Evolutionary conservation across 495 filamentous ascomycete genomes (phyloP), one percentile per base, ranked within the genome.

Genomic region (Neurospora terricola): DNA sequence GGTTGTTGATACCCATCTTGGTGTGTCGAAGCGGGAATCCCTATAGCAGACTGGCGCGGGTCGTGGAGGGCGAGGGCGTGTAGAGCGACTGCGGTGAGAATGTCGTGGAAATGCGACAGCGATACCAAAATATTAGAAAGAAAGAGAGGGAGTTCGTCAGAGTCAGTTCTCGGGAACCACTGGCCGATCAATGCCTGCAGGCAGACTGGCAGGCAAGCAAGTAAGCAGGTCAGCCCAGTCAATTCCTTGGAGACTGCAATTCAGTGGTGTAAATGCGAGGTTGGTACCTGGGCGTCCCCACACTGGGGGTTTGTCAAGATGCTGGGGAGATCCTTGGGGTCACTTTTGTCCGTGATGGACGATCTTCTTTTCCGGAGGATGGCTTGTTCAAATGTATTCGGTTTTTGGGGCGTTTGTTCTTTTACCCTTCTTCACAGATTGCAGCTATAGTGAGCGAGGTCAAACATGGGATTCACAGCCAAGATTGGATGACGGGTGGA

Each of bases 1-100:
- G 86, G 77, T 89, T 89, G 76, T 89, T 82, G 79, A 89, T 82
- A 74, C 87, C 87, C 86, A 89, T 86, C 23, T 66, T 66, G 54
- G 30, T 9, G 27, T 66, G 30, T 66, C 27, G 54, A 66, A 66
- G 27, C 54, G 27, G 14, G 27, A 66, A 34, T 66, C 54, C 54
- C 54, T 66, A 66, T 34, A 34, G 54, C 54, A 34, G 54, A 66
- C 54, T 30, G 54, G 27, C 27, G 27, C 54, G 54, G 54, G 54
- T 66, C 54, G 18, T 34, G 27, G 11, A 66, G 54, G 11, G 27
- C 54, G 69, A 66, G 54, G 27, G 23, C 54, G 54, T 34, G 27
- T 66, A 66, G 54, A 66, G 27, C 27, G 6, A 14, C 27, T 66
- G 27, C 5, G 27, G 54, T 34, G 27, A 34, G 30, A 10, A 34